Evolutionary conservation across 2,329 filamentous ascomycete genomes (phyloP).

Genomic region (Calonectria leucothoes): DNA sequence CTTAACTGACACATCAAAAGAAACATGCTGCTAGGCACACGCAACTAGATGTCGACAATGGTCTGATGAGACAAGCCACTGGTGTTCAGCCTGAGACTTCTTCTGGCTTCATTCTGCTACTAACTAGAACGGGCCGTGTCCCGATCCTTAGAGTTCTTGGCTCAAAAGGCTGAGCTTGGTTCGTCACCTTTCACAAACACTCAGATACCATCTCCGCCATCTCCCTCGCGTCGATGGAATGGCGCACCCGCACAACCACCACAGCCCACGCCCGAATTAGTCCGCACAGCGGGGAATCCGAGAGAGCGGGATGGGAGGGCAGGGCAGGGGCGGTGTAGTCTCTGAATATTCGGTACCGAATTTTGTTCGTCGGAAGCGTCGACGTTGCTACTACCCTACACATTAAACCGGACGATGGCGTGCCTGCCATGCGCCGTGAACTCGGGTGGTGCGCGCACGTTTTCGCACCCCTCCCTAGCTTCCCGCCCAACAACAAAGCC

Average conservation of each 20-base stretch:
- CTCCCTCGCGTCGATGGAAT: not conserved
- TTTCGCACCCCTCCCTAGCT: not conserved
- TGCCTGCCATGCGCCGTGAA: not conserved
- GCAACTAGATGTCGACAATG: not conserved
- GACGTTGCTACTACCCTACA: slow-evolving; percentile 15
- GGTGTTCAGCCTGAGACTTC: not conserved
- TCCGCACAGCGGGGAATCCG: slow-evolving; percentile 11
- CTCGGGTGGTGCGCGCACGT: not conserved
- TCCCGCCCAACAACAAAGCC: not conserved
- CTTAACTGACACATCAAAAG: not conserved
- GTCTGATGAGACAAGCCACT: not conserved
- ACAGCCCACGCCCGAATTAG: not conserved
- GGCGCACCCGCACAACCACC: not conserved
- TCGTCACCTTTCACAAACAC: not conserved
- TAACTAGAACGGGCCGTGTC: not conserved
- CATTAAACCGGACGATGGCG: not conserved
- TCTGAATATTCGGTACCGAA: not conserved
- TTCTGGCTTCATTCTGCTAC: not conserved
- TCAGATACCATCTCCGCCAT: not conserved
- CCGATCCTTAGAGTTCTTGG: not conserved
- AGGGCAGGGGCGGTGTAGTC: slow-evolving; percentile 4
- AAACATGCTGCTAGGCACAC: not conserved
- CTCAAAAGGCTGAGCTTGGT: not conserved
- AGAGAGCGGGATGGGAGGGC: not conserved
- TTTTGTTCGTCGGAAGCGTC: not conserved